phyloP scores from a whole-genome alignment of 495 filamentous ascomycete species.

The Penicillium dipodomyicola region DNA sequence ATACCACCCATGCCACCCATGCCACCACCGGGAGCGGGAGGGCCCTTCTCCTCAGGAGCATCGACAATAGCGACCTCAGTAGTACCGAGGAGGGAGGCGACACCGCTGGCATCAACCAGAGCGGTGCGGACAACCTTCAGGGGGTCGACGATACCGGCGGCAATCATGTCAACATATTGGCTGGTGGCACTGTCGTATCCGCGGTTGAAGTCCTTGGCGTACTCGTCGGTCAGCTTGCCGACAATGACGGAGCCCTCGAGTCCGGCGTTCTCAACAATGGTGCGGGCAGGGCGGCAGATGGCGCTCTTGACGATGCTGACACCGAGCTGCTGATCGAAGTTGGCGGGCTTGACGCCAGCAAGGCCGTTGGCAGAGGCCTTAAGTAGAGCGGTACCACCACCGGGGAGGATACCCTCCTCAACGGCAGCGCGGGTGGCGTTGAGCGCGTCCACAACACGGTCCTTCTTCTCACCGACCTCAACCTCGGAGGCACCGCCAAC shows the following conservation, averaged over 20 bases:
- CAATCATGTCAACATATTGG: constrained; percentile 98
- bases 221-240: constrained; percentile 97
- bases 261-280: constrained; percentile 97
- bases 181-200: constrained; percentile 94
- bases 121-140: constrained; percentile 98
- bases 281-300: constrained; percentile 90
- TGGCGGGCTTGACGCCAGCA: constrained; percentile 73
- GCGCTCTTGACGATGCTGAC: constrained; percentile 95
- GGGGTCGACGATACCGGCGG: constrained; percentile 93
- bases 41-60: constrained; percentile 87
- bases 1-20: constrained; percentile 70
- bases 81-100: constrained; percentile 94
- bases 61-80: constrained; percentile 98
- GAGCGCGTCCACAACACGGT: constrained; percentile 95
- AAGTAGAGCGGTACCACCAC: constrained; percentile 95
- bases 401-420: constrained; percentile 97
- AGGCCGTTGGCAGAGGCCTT: constrained; percentile 94
- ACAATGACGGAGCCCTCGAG: constrained; percentile 94
- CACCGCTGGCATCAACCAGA: constrained; percentile 90
- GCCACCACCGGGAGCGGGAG: constrained; percentile 58
- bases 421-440: constrained; percentile 98
- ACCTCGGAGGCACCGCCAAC: constrained; percentile 97
- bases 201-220: constrained; percentile 90
- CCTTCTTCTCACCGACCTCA: constrained; percentile 99
- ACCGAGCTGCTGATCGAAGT: constrained; percentile 99